Evolutionary conservation across 345 rosid species (phyloP), one percentile per base, ranked within the genome.

Genomic region (Populus deltoides): DNA sequence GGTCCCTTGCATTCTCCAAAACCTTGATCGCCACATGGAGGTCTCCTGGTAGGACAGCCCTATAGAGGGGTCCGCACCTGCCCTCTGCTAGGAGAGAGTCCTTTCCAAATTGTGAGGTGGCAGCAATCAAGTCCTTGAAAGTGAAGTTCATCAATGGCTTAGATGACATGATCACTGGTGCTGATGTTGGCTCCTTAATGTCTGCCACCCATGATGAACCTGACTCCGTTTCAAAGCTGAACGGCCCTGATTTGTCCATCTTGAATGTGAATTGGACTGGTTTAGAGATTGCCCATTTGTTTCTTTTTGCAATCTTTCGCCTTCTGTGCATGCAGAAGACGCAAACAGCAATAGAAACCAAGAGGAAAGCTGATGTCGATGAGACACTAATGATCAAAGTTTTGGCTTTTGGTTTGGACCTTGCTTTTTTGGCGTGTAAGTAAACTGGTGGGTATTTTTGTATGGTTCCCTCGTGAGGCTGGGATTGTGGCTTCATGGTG

Each of bases 161-260:
- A 25, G 92, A 86, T 51, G 86, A 86, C 96, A 95, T 93, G 41
- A 90, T 82, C 51, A 95, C 94, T 7, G 92, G 80, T 1, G 99
- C 96, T n/a, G 92, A 88, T 43, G 92, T 88, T 29, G 99, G 98
- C 39, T 95, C 97, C 66, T 84, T 92, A 66, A 95, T 89, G 81
- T 95, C 98, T 1, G 97, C 98, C 35, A 95, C 94, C 99, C 99
- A 93, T 29, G 96, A 91, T 29, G 92, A 83, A 12, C 99, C 99
- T 0, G 98, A 93, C 78, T 88, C 97, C 5, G 99, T 95, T 76
- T 87, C 96, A 86, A 95, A 95, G 43, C 92, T 84, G 85, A 93
- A 95, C 70, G 97, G 98, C 70, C 99, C 98, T 15, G 97, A 87
- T 89, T 90, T 90, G 35, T 93, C 98, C 79, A 93, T 77, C 87